Base-by-base conservation (phyloP, 805 yeast species). In the Peterozyma xylosa region DNA sequence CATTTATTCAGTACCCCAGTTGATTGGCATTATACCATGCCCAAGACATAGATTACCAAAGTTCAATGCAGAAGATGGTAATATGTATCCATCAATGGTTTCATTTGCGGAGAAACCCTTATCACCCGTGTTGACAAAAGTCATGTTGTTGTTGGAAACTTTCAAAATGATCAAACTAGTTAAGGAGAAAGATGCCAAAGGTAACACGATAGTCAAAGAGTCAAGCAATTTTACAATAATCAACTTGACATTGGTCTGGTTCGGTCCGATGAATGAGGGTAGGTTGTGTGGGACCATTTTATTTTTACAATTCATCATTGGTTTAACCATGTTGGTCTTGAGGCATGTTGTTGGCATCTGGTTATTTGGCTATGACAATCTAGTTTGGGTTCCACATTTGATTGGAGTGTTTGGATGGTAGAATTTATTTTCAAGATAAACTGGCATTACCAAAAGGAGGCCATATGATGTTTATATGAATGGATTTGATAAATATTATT, bases 31-130 rank as follows among this genome's bases (percentile, higher is more conserved):
- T 2, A 82, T 93, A 15, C 95, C 93, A 3, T 93, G 98, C 57
- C 99, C 99, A 18, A 76, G 99, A 53, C 99, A 93, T 62, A 73
- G 99, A 55, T 58, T 93, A 58, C 99, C 99, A 1, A 73, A 69
- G 49, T 85, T 86, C 56, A 79, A 86, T 53, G 67, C 66, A 11
- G 62, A 70, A 13, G 82, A 86, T 48, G 89, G 91, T 1, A 64
- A 82, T 38, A 68, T 93, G 72, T 78, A 86, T 56, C 89, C 95
- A 16, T 85, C 93, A 1, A 67, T 63, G 49, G 78, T 81, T 0
- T 64, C 62, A 33, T 63, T 76, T 47, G 27, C 7, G 27, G 58
- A 58, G 33, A 60, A 61, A 14, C 58, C 63, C 9, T 66, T 40
- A 16, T 53, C 53, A 16, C 65, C 62, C 15, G 50, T 67, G 5